These are phyloP conservation scores for Xylaria sp. DNA, from an alignment of 2,329 filamentous ascomycete species.

Conservation along the genomic window DNA sequence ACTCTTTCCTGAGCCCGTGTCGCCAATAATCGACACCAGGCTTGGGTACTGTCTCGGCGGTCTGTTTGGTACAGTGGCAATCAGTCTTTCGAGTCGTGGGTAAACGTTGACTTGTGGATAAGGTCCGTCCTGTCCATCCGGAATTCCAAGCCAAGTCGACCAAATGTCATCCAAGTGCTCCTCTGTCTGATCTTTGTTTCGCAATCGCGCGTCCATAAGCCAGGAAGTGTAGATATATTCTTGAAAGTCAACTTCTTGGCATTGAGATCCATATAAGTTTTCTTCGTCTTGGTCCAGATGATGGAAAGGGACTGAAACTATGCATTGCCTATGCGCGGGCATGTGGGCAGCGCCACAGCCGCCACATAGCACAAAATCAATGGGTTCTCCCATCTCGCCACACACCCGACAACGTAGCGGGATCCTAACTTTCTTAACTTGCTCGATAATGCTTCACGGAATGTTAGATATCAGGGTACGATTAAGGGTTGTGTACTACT, in stretches of 20 bases:
- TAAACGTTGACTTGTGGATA: background rate
- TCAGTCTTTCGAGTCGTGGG: background rate
- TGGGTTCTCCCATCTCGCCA: background rate
- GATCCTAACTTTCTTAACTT: background rate
- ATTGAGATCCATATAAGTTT: background rate
- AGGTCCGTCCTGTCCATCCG: background rate
- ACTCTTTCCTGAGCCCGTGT: background rate
- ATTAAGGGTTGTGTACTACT: background rate
- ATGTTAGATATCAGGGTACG: background rate
- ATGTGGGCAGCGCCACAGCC: background rate
- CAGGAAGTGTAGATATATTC: background rate
- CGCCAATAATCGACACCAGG: background rate
- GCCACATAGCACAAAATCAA: background rate
- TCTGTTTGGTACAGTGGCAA: background rate
- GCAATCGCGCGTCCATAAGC: background rate
- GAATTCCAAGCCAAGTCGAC: background rate
- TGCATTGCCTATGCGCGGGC: background rate
- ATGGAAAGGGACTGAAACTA: background rate
- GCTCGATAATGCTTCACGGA: background rate
- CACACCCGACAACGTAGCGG: background rate
- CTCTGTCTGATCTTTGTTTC: background rate
- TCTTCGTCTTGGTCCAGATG: background rate
- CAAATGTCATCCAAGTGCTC: background rate
- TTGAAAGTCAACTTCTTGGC: background rate
- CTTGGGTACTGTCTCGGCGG: background rate